A percentile compares a stretch with the other conserved stretches of the same genome.
Evolutionary conservation across 345 rosid species (phyloP).

Genomic region (Populus simonii): DNA sequence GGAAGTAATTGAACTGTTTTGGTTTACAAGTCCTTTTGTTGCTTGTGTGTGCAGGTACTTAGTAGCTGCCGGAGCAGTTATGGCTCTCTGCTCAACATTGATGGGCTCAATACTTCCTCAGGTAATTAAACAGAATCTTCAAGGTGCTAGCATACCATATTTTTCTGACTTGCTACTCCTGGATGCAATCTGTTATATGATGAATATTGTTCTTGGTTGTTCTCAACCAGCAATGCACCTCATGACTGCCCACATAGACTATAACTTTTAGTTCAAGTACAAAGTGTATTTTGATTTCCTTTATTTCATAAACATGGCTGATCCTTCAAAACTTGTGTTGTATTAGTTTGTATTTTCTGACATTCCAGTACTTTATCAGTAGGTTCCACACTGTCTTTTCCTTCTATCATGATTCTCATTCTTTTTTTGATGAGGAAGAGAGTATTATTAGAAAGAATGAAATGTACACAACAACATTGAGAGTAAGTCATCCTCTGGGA

Average conservation of each 20-base stretch:
- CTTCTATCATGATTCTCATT: not conserved
- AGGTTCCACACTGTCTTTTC: not conserved
- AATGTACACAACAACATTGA: not conserved
- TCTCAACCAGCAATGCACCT: not conserved
- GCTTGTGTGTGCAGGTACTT: slow-evolving; percentile 53
- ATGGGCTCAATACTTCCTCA: slow-evolving; percentile 98
- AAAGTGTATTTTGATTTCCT: not conserved
- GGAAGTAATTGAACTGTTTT: not conserved
- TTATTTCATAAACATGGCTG: not conserved
- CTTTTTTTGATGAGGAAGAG: not conserved
- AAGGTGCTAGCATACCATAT: not conserved
- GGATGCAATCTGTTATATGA: not conserved
- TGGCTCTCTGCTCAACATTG: slow-evolving; percentile 92
- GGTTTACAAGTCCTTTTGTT: slow-evolving; percentile 7
- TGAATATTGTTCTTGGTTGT: not conserved
- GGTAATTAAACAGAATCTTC: slow-evolving; percentile 35
- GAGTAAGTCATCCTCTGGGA: not conserved
- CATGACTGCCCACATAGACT: not conserved
- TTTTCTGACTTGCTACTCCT: not conserved
- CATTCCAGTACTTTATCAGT: not conserved
- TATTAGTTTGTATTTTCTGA: not conserved
- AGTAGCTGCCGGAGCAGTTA: slow-evolving; percentile 81
- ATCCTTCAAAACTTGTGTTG: not conserved
- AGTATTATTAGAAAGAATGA: not conserved
- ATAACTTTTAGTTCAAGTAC: not conserved